These are phyloP conservation scores for Aspergillus calidoustus DNA, from an alignment of 2,329 filamentous ascomycete genomes.

Conservation along the genomic window DNA sequence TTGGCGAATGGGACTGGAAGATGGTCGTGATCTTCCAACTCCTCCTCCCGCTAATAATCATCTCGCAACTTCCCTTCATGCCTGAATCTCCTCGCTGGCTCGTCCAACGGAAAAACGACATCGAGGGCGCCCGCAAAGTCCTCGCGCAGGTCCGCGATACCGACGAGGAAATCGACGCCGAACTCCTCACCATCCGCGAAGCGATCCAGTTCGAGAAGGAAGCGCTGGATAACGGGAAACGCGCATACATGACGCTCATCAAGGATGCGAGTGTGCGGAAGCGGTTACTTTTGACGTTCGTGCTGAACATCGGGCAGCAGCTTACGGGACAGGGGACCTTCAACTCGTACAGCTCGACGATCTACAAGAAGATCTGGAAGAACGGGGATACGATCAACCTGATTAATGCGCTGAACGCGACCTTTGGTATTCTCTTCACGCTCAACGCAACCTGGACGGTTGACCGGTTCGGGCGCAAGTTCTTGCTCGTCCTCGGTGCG, in stretches of 20 bases:
- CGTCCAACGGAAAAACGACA: slow-evolving; percentile 65
- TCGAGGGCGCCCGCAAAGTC: slow-evolving; percentile 62
- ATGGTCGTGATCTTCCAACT: slow-evolving; percentile 75
- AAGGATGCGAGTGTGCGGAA: slow-evolving; percentile 71
- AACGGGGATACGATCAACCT: slow-evolving; percentile 65
- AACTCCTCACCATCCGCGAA: slow-evolving; percentile 67
- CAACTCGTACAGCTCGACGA: slow-evolving; percentile 72
- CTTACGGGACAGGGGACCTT: slow-evolving; percentile 74
- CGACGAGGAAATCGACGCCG: slow-evolving; percentile 68
- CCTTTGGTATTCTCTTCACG: slow-evolving; percentile 73
- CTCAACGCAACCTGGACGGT: slow-evolving; percentile 74
- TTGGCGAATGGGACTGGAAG: slow-evolving; percentile 75
- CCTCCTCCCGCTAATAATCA: slow-evolving; percentile 37
- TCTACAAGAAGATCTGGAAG: slow-evolving; percentile 73
- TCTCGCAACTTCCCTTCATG: slow-evolving; percentile 65
- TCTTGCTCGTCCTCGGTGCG: slow-evolving; percentile 70
- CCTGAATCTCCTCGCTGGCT: slow-evolving; percentile 66
- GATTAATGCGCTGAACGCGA: slow-evolving; percentile 76
- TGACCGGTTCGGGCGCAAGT: slow-evolving; percentile 72
- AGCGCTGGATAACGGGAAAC: slow-evolving; percentile 58
- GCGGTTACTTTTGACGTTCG: slow-evolving; percentile 66
- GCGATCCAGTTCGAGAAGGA: slow-evolving; percentile 74
- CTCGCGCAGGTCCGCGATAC: slow-evolving; percentile 66
- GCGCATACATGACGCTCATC: slow-evolving; percentile 65
- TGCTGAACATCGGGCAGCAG: slow-evolving; percentile 73